These are phyloP conservation scores for Coccomyxa sp. DNA, from an alignment of 139 green algal species.

Conservation along the genomic window DNA sequence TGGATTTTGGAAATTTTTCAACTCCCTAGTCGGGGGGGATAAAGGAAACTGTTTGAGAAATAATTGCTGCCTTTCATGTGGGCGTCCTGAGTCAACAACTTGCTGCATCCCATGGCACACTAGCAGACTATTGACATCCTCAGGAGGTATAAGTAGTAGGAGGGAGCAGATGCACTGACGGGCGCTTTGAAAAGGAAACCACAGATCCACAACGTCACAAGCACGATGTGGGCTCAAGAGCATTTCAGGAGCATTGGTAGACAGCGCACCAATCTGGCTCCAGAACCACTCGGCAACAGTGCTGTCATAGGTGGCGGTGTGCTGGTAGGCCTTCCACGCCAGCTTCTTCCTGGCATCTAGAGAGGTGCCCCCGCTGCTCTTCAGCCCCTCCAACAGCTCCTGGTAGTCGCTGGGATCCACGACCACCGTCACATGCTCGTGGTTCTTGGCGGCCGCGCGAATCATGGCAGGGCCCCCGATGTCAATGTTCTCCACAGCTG, in stretches of 20 bases:
- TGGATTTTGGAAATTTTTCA: too few species aligned
- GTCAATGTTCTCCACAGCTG: conserved; percentile 97
- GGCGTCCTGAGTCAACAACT: too few species aligned
- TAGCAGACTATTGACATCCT: too few species aligned
- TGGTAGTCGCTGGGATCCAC: conserved; percentile 73
- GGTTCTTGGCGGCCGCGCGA: conserved; percentile 90
- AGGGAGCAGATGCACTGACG: too few species aligned
- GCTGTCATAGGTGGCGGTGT: conserved; percentile 92
- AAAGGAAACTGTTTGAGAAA: too few species aligned
- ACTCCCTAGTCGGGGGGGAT: too few species aligned
- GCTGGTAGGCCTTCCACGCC: conserved; percentile 99
- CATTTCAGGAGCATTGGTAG: neutral
- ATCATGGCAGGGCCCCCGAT: conserved; percentile 99
- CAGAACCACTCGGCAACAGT: conserved; percentile 93
- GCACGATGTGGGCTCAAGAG: neutral
- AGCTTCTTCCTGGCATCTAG: conserved; percentile 64
- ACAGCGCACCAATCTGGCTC: conserved; percentile 56
- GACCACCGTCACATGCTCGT: conserved; percentile 67
- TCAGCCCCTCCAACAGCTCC: conserved; percentile 64
- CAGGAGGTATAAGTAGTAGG: too few species aligned
- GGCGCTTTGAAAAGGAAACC: too few species aligned
- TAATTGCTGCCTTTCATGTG: too few species aligned
- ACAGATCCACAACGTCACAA: too few species aligned
- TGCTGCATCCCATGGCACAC: too few species aligned
- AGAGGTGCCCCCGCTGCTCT: conserved; percentile 5